phyloP scores from a whole-genome alignment of 2,329 filamentous ascomycete genomes.

The Camptophora hylomeconis region DNA sequence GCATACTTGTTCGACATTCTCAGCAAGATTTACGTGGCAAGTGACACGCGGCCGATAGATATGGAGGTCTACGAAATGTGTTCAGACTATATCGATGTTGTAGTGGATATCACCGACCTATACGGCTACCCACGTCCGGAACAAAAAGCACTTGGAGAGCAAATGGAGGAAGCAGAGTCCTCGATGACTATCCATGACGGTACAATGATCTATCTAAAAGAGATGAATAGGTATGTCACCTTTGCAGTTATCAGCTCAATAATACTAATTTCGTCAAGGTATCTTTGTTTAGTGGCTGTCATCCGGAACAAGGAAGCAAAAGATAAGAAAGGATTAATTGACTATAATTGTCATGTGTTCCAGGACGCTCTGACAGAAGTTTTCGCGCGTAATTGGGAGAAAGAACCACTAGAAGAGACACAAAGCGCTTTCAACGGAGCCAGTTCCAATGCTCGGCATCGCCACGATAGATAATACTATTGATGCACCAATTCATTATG shows the following conservation, averaged over 20 bases:
- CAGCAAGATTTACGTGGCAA: conserved; percentile 97
- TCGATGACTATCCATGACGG: conserved; percentile 44
- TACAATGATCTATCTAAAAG: conserved; percentile 51
- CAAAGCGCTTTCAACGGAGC: no score
- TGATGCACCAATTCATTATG: background rate
- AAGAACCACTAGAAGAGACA: no score
- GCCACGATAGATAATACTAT: background rate
- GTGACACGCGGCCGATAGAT: conserved; percentile 82
- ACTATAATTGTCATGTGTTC: conserved; percentile 53
- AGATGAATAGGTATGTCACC: conserved; percentile 49
- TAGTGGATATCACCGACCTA: conserved; percentile 91
- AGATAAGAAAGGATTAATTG: conserved; percentile 51
- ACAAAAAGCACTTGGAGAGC: conserved; percentile 26
- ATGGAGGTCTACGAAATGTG: conserved; percentile 97
- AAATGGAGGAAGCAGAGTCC: conserved; percentile 46
- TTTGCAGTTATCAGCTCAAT: background rate
- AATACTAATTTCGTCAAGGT: conserved; percentile 28
- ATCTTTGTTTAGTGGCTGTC: conserved; percentile 50
- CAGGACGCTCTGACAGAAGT: conserved; percentile 50
- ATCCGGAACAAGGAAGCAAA: conserved; percentile 53
- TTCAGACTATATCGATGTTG: conserved; percentile 96
- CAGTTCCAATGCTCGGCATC: no score
- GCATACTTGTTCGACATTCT: conserved; percentile 96
- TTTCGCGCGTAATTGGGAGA: conserved; percentile 39
- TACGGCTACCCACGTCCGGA: conserved; percentile 51